phyloP scores from a whole-genome alignment of 2,329 filamentous ascomycete species.

The Xylaria sp. region DNA sequence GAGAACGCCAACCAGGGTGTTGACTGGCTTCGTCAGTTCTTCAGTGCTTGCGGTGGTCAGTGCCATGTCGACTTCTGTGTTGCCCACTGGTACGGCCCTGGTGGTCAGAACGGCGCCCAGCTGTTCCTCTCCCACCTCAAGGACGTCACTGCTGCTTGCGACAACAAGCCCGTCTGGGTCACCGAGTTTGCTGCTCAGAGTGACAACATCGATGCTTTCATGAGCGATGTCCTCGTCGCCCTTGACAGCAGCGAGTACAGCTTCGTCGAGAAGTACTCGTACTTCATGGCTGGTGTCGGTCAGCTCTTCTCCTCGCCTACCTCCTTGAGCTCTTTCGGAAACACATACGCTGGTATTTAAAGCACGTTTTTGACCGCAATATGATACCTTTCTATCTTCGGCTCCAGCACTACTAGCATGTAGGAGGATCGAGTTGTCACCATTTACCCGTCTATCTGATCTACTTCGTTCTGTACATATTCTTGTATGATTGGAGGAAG shows the following conservation, averaged over 20 bases:
- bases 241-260: slow-evolving; percentile 43
- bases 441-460: slow-evolving; percentile 5
- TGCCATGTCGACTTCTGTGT: slow-evolving; percentile 57
- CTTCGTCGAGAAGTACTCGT: slow-evolving; percentile 52
- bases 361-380: slow-evolving; percentile 2
- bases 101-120: slow-evolving; percentile 36
- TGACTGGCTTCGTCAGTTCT: slow-evolving; percentile 50
- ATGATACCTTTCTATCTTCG: no score
- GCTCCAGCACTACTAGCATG: slow-evolving; percentile 9
- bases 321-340: slow-evolving; percentile 43
- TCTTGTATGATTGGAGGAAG: slow-evolving; percentile 14
- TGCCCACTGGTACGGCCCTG: slow-evolving; percentile 59
- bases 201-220: slow-evolving; percentile 43
- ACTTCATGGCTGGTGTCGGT: slow-evolving; percentile 48
- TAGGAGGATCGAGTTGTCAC: slow-evolving; percentile 11
- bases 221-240: slow-evolving; percentile 43
- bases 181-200: slow-evolving; percentile 58
- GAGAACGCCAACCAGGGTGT: slow-evolving; percentile 45
- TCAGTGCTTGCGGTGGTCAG: slow-evolving; percentile 44
- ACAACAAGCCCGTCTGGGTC: slow-evolving; percentile 52
- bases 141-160: slow-evolving; percentile 41
- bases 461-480: slow-evolving; percentile 23
- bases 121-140: slow-evolving; percentile 52
- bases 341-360: slow-evolving; percentile 42
- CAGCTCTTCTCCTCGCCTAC: slow-evolving; percentile 38